phyloP scores from a whole-genome alignment of 106 monocot species.

The Acorus gramineus region DNA sequence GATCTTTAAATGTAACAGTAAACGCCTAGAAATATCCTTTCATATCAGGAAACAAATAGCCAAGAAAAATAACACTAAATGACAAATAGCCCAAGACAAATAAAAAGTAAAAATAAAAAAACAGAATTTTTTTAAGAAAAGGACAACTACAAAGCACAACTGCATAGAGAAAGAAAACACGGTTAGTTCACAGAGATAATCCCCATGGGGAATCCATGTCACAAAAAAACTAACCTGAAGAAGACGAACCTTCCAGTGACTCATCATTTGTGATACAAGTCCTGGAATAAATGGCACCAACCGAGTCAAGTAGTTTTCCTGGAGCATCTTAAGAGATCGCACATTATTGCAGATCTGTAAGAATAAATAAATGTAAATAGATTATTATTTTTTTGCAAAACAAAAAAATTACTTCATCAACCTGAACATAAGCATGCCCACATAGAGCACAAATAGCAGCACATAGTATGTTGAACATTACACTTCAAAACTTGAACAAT shows the following conservation, averaged over 20 bases:
- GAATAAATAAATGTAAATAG: neutral
- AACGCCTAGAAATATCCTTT: constrained; percentile 37
- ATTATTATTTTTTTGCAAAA: neutral
- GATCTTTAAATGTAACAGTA: constrained; percentile 53
- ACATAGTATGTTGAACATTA: no score
- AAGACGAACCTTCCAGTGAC: constrained; percentile 37
- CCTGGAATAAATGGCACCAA: constrained; percentile 40
- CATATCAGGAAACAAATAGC: neutral
- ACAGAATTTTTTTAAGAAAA: no score
- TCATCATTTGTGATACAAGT: constrained; percentile 23
- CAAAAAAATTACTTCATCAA: neutral
- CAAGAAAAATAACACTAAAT: neutral
- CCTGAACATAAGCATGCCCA: no score
- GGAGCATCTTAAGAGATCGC: constrained; percentile 5
- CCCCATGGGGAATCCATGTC: no score
- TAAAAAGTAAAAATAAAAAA: no score
- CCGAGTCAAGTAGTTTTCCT: constrained; percentile 36
- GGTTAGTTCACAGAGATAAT: no score
- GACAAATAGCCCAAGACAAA: no score
- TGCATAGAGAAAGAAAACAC: no score
- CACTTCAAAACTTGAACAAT: no score
- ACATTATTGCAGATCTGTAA: constrained; percentile 24
- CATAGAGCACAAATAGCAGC: no score
- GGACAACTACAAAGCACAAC: no score
- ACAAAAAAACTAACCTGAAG: constrained; percentile 29